Base-by-base conservation (phyloP, 768 basidiomycete species). In the Boletus subparvulus region DNA sequence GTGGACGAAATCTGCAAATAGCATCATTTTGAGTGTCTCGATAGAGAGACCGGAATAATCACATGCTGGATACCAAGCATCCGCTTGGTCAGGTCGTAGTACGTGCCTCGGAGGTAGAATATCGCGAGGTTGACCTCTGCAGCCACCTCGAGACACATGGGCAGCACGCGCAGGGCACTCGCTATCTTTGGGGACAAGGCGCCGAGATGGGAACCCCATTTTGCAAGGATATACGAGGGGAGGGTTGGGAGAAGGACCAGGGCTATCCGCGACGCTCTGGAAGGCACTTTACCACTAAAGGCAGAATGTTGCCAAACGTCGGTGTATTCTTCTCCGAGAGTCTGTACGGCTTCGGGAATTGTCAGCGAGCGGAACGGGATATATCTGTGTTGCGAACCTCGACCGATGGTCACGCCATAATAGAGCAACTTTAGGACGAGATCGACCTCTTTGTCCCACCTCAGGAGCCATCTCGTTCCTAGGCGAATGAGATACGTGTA, bases 281-380 rank as follows among this genome's bases (percentile, higher is more conserved):
- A 75, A 3, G 84, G 87, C 21, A 78, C 62, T 33, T 69, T 54
- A 19, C 67, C 61, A 1, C 70, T 74, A 30, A 69, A 72, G 3
- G 75, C 66, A 12, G 86, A 83, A 54, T 85, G 82, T 61, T 86
- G 83, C 88, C 91, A 90, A 35, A 89, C 85, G 64, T 88, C 87
- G 1, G 90, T 92, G 64, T 94, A 94, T 67, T 94, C 92, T 70
- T 94, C 92, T n/a, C 92, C 92, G 1, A 94, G 77, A 5, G 88
- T 92, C 71, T 94, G 92, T 11, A 79, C 80, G 16, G 86, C 92
- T 94, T 50, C 39, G 10, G 39, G 51, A 19, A 42, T 57, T 37
- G 54, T 60, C 47, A 70, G 61, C 47, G 8, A 21, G 33, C 42
- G 17, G 11, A 26, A 32, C 35, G 50, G 28, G 9, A 30, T 24